A percentile compares a stretch with the other conserved stretches of the same genome.
phyloP scores from a whole-genome alignment of 345 rosid genomes.

The Hibiscus syriacus region DNA sequence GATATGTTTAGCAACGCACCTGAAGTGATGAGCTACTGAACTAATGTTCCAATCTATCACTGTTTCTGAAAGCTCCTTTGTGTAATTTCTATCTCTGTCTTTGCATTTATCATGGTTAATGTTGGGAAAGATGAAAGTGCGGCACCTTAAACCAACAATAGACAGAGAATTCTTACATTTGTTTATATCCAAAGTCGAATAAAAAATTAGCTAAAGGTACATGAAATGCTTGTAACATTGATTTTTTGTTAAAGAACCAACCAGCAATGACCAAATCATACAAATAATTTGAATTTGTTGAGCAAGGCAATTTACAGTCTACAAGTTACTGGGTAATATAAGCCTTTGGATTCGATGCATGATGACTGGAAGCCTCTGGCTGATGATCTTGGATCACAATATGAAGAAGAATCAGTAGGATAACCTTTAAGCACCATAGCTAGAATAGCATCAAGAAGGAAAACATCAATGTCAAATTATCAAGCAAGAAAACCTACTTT shows the following conservation, averaged over 20 bases:
- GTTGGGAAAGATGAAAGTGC: neutral
- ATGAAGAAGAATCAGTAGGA: constrained; percentile 67
- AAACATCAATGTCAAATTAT: neutral
- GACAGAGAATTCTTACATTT: neutral
- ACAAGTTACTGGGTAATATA: constrained; percentile 35
- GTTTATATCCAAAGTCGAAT: neutral
- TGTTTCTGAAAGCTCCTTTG: neutral
- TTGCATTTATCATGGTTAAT: neutral
- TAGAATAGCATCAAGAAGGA: constrained; percentile 9
- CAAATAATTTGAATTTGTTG: constrained; percentile 1
- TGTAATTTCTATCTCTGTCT: neutral
- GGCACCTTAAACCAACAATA: neutral
- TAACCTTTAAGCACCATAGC: constrained; percentile 71
- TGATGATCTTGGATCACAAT: constrained; percentile 72
- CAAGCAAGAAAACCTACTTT: neutral
- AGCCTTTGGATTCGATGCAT: constrained; percentile 64
- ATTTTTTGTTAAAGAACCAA: neutral
- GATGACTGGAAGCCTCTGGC: constrained; percentile 78
- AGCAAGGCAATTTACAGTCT: constrained; percentile 14
- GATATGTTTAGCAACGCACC: neutral
- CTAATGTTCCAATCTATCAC: neutral
- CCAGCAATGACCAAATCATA: neutral
- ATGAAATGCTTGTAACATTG: neutral
- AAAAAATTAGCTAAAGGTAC: neutral
- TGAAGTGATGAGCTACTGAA: neutral